These are phyloP conservation scores for Kodamaea derodonti DNA, from an alignment of 1,139 yeast species.

Conservation along the genomic window DNA sequence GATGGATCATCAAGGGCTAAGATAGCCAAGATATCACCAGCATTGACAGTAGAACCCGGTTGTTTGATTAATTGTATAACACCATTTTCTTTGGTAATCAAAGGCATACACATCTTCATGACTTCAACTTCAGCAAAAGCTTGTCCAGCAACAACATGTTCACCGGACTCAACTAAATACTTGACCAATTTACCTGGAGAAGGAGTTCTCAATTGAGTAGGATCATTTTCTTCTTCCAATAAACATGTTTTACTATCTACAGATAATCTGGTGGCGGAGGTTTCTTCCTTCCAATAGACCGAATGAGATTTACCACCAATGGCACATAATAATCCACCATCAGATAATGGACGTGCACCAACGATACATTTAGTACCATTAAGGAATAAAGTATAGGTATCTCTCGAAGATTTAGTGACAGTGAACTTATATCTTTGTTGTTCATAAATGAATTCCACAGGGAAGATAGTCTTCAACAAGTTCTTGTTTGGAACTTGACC, in stretches of 20 bases:
- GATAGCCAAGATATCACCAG: conserved; percentile 96
- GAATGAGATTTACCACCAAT: conserved; percentile 92
- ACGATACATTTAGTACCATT: conserved; percentile 90
- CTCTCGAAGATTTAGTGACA: conserved; percentile 86
- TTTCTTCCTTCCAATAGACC: conserved; percentile 97
- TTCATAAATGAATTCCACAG: conserved; percentile 92
- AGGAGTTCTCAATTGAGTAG: conserved; percentile 97
- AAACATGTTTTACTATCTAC: conserved; percentile 94
- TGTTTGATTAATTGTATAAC: conserved; percentile 88
- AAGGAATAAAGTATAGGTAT: conserved; percentile 80
- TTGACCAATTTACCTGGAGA: conserved; percentile 97
- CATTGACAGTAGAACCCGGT: conserved; percentile 95
- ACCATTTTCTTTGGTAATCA: conserved; percentile 91
- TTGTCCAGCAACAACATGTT: conserved; percentile 87
- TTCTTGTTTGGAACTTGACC: conserved; percentile 92
- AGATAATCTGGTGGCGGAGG: conserved; percentile 90
- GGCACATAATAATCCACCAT: conserved; percentile 88
- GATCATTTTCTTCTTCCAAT: conserved; percentile 92
- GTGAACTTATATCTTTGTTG: conserved; percentile 91
- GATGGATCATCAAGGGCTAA: conserved; percentile 94
- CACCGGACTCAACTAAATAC: conserved; percentile 92
- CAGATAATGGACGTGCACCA: conserved; percentile 82
- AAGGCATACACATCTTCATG: conserved; percentile 97
- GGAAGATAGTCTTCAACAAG: conserved; percentile 79
- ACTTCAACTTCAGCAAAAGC: conserved; percentile 98